Evolutionary conservation across 192 early-diverging fungal genomes (phyloP), one percentile per base, ranked within the genome.

Genomic region (Backusella sp.): DNA sequence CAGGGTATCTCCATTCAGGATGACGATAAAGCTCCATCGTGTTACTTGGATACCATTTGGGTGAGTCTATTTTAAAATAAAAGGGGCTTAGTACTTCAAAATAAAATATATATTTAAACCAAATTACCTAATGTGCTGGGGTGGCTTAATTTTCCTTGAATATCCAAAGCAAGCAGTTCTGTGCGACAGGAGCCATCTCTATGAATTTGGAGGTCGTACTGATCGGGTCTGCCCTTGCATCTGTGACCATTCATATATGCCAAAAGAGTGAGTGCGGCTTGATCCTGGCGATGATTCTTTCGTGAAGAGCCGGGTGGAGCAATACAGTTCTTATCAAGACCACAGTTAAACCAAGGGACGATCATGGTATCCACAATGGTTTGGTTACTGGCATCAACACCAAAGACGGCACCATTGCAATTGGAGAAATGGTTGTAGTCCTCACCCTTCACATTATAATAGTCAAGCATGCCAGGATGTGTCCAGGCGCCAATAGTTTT

Each of bases 211-310:
- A 79, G 68, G 15, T 69, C 12, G 42, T 67, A 66, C 23, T 56
- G 37, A 62, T 46, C 41, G 12, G 82, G 76, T 23, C 74, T 39
- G 0, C 68, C 73, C 23, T 52, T 68, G 65, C 87, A 88, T 0
- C 73, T 53, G 23, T 67, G 67, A 4, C 81, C 81, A 72, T 72
- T 65, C n/a, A 73, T 76, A 73, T 86, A 84, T 35, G 73, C 81
- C 35, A 88, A 70, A 53, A 83, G 84, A 0, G 86, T 87, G n/a
- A 88, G 65, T 0, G 84, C 84, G 0, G 87, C 87, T 68, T 88
- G 87, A 77, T 88, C 87, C 59, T 88, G 87, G 6, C 87, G 80
- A 81, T 88, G 87, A 35, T 88, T 88, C 1, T 26, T 49, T 6
- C 87, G 62, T 1, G 79, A 79, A 2, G 85, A 85, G 0, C 86